Evolutionary conservation across 129 eudicot genomes (phyloP).

Genomic region (sunflower (Helianthus annuus)): DNA sequence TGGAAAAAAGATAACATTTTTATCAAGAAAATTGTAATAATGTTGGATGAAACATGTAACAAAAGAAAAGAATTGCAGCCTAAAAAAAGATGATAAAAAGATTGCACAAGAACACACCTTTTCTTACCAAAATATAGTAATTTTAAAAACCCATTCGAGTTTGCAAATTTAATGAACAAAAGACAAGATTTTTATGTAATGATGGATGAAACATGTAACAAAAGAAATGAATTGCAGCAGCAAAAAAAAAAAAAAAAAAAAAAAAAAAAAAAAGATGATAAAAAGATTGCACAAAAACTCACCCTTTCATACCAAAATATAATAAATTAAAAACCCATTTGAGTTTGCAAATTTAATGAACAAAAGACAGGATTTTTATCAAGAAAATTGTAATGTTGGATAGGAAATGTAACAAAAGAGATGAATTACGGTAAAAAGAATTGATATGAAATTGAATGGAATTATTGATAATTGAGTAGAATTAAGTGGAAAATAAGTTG

Average conservation of each 20-base stretch:
- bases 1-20: background rate
- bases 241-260: too few species aligned
- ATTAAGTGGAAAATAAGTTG: background rate
- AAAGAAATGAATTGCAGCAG: background rate
- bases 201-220: background rate
- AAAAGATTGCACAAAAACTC: constrained; percentile 15
- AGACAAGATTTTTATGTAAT: background rate
- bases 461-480: constrained; percentile 14
- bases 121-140: background rate
- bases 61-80: background rate
- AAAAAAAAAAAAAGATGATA: too few species aligned
- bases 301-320: background rate
- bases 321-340: constrained; percentile 8
- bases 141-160: constrained; percentile 12
- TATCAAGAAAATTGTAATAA: constrained; percentile 8
- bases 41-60: background rate
- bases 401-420: background rate
- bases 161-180: constrained; percentile 15
- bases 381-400: constrained; percentile 4
- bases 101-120: constrained; percentile 11
- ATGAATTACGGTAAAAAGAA: background rate
- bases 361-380: background rate
- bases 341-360: constrained; percentile 14
- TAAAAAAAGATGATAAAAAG: background rate
- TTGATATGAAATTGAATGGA: constrained; percentile 9